Percentiles rank a stretch among this genome's conserved stretches.
phyloP scores from a whole-genome alignment of 148 eudicot genomes.

The Rhododendron molle region DNA sequence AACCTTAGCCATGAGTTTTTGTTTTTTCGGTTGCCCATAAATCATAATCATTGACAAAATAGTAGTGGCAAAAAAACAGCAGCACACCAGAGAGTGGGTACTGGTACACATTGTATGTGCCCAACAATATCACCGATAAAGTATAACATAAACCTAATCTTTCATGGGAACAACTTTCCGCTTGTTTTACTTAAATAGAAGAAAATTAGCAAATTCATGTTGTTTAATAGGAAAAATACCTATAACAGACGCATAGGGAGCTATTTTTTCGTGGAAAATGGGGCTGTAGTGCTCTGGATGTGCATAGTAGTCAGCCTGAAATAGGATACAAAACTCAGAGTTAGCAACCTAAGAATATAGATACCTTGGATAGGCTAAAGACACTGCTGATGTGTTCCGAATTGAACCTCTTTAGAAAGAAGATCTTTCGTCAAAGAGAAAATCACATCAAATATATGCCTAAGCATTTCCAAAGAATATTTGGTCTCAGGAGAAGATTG shows the following conservation, averaged over 20 bases:
- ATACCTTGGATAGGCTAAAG: background rate
- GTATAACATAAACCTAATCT: background rate
- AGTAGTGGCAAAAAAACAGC: background rate
- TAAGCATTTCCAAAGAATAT: background rate
- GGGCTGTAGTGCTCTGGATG: constrained; percentile 95
- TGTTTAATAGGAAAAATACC: constrained; percentile 39
- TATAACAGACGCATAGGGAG: constrained; percentile 95
- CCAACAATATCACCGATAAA: background rate
- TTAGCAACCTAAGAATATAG: constrained; percentile 8
- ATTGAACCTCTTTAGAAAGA: too few relatives aligned
- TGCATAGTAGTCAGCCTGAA: constrained; percentile 90
- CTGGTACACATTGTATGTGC: background rate
- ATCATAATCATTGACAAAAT: background rate
- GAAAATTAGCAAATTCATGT: background rate
- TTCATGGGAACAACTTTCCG: background rate
- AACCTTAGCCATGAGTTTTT: background rate
- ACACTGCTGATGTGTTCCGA: background rate
- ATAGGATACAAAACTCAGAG: constrained; percentile 6
- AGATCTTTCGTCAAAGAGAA: background rate
- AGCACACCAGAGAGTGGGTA: background rate
- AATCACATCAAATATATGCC: background rate
- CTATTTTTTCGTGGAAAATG: constrained; percentile 79
- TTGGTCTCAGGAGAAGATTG: background rate
- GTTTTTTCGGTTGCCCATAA: background rate
- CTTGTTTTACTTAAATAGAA: background rate